Conservation (phyloP, 768 basidiomycete species). For the Mycena crocata region DNA sequence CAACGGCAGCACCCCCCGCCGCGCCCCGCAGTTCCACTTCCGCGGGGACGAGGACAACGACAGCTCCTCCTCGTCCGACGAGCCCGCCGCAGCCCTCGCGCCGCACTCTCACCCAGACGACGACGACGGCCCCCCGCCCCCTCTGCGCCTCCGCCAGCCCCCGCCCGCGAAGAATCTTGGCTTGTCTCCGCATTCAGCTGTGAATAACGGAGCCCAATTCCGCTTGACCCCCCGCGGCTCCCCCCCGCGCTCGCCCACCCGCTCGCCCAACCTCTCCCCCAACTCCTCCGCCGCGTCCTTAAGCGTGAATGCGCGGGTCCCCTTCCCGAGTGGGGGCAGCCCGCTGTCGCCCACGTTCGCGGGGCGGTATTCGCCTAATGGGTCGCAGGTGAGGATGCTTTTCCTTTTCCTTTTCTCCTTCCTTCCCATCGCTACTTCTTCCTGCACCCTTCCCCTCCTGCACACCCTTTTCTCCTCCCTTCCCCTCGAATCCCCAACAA, state of each 20-base stretch:
- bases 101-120: conserved; percentile 36
- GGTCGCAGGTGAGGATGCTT: too few species aligned
- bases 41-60: conserved; percentile 51
- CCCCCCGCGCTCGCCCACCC: conserved; percentile 20
- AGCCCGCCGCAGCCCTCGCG: conserved; percentile 38
- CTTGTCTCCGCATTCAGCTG: too few species aligned
- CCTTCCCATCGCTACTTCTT: too few species aligned
- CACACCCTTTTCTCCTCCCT: conserved; percentile 31
- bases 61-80: conserved; percentile 46
- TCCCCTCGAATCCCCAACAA: too few species aligned
- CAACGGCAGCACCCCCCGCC: conserved; percentile 21
- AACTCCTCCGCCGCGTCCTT: conserved; percentile 27
- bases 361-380: too few species aligned
- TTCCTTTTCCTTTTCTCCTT: too few species aligned
- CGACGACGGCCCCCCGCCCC: conserved; percentile 37
- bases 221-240: conserved; percentile 9
- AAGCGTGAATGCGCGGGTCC: conserved; percentile 41
- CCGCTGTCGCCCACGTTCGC: too few species aligned
- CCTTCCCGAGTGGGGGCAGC: conserved; percentile 61
- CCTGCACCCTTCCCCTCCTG: too few species aligned
- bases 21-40: conserved; percentile 48
- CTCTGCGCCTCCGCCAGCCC: conserved; percentile 35
- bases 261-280: conserved; percentile 32
- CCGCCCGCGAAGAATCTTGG: too few species aligned
- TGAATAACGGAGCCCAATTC: background rate